Percentiles rank a stretch among this genome's conserved stretches.
Conservation (phyloP, 148 eudicot genomes). For the Rheum nobile region DNA sequence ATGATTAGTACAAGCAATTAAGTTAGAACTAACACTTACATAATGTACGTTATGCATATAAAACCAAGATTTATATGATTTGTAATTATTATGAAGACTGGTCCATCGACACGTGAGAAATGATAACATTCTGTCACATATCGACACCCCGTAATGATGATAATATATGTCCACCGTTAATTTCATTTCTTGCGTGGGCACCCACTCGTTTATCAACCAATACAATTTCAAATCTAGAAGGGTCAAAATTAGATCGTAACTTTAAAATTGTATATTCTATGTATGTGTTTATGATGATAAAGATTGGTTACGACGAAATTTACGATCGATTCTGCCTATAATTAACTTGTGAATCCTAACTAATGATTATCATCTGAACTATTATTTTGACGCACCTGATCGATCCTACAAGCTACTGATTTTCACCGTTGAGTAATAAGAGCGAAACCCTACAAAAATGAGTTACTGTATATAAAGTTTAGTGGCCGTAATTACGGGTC, state of each 20-base stretch:
- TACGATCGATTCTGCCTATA: neutral
- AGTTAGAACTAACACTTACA: neutral
- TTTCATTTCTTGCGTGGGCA: conserved; percentile 22
- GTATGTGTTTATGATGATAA: no score
- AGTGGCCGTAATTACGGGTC: neutral
- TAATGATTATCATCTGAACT: no score
- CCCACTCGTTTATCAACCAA: neutral
- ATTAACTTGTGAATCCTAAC: no score
- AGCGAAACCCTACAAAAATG: neutral
- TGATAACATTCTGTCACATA: conserved; percentile 10
- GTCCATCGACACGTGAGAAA: conserved; percentile 27
- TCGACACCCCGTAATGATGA: conserved; percentile 8
- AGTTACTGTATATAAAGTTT: neutral
- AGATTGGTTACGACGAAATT: neutral
- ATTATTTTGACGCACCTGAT: neutral
- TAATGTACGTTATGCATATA: neutral
- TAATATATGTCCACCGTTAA: conserved; percentile 15
- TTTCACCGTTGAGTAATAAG: neutral
- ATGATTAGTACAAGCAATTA: neutral
- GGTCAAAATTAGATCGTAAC: neutral
- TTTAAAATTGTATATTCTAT: no score
- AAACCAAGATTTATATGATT: neutral
- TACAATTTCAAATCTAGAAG: neutral
- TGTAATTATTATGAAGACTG: neutral
- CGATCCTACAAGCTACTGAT: neutral